phyloP scores from a whole-genome alignment of 2,329 filamentous ascomycete species.

The Verticillium alfalfae region DNA sequence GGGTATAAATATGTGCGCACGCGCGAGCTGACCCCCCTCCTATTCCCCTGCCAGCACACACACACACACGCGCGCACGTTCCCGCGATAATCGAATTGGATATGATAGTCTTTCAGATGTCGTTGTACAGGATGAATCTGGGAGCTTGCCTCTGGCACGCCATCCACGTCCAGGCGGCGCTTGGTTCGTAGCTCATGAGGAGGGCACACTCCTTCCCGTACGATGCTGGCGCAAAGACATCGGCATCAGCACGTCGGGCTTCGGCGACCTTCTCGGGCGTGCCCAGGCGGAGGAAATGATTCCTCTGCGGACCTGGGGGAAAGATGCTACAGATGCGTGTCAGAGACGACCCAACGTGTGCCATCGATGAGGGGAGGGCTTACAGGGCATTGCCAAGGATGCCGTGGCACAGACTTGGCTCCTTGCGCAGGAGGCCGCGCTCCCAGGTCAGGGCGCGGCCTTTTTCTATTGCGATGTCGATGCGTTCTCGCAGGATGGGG shows the following conservation, averaged over 20 bases:
- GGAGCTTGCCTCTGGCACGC: constrained; percentile 25
- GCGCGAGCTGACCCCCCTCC: not conserved
- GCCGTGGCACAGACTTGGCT: constrained; percentile 61
- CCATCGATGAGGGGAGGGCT: constrained; percentile 17
- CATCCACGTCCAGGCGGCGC: constrained; percentile 31
- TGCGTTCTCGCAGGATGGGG: constrained; percentile 43
- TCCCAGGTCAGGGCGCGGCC: constrained; percentile 49
- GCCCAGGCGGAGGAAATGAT: constrained; percentile 54
- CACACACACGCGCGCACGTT: not conserved
- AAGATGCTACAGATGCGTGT: constrained; percentile 10
- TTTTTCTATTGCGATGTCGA: constrained; percentile 45
- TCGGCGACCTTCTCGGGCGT: constrained; percentile 50
- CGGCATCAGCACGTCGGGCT: constrained; percentile 20
- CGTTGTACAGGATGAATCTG: constrained; percentile 28
- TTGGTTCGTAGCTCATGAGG: constrained; percentile 26
- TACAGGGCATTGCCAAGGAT: constrained; percentile 60
- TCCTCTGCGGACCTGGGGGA: constrained; percentile 24
- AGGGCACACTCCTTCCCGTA: constrained; percentile 25
- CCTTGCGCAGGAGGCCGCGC: constrained; percentile 55
- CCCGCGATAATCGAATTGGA: not conserved
- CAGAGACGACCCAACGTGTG: not conserved
- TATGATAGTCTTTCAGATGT: constrained; percentile 16
- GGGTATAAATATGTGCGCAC: not conserved
- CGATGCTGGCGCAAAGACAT: constrained; percentile 29
- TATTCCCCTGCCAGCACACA: not conserved